phyloP scores from a whole-genome alignment of 257 asterid genomes.

The Solanum phureja region DNA sequence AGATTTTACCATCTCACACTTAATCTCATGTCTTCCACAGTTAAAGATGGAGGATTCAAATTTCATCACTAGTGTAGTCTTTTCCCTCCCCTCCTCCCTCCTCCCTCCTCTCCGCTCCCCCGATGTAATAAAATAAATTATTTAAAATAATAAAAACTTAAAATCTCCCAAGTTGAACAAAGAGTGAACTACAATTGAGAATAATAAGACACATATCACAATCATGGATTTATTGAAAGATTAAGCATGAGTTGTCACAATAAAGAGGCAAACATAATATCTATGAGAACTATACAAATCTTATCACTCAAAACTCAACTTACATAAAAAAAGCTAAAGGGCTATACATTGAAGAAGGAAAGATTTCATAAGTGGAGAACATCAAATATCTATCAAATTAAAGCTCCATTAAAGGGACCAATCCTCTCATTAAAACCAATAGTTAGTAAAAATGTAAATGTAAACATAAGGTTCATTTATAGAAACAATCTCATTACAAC shows the following conservation, averaged over 20 bases:
- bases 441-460: background rate
- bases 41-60: background rate
- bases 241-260: background rate
- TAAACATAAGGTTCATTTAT: background rate
- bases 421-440: background rate
- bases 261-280: background rate
- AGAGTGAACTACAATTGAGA: background rate
- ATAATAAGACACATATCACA: background rate
- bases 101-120: background rate
- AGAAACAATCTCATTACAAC: background rate
- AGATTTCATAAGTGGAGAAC: background rate
- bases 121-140: background rate
- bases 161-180: background rate
- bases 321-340: background rate
- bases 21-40: background rate
- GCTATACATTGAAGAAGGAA: background rate
- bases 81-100: background rate
- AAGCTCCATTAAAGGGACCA: background rate
- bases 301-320: background rate
- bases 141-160: background rate
- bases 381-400: background rate
- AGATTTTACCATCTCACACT: background rate
- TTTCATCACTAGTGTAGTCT: background rate
- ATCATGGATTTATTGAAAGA: background rate
- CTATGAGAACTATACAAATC: background rate